Conservation (phyloP, 2,329 filamentous ascomycete species). For the Pestalotiopsis sp. region DNA sequence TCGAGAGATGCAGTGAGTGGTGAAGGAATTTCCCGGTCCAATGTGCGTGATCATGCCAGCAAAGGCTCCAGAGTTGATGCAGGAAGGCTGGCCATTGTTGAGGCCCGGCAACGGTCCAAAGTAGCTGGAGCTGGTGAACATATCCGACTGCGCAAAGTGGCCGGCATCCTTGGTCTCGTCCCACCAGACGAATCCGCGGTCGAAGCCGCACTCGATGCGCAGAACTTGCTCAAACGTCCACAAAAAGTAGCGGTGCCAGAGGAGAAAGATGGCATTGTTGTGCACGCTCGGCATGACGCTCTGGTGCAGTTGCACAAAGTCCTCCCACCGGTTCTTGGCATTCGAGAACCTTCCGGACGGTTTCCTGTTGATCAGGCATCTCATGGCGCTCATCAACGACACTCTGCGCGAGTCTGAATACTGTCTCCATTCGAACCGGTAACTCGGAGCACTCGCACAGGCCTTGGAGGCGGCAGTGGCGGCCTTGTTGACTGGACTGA, state of each 20-base stretch:
- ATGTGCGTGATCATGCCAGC: constrained; percentile 21
- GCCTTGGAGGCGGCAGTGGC: neutral
- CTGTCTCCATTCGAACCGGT: constrained; percentile 34
- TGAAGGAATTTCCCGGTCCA: constrained; percentile 24
- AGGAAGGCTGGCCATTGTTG: constrained; percentile 28
- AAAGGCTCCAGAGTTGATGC: constrained; percentile 30
- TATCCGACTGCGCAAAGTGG: constrained; percentile 27
- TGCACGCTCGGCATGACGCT: constrained; percentile 33
- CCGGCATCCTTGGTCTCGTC: constrained; percentile 37
- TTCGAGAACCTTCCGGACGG: constrained; percentile 27
- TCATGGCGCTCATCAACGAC: constrained; percentile 30
- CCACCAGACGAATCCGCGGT: constrained; percentile 35
- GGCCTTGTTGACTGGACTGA: neutral
- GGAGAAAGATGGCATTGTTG: constrained; percentile 32
- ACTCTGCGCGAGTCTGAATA: constrained; percentile 31
- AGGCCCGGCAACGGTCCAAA: constrained; percentile 30
- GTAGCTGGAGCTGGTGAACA: constrained; percentile 29
- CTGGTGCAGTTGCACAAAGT: constrained; percentile 35
- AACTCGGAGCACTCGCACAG: constrained; percentile 26
- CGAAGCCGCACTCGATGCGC: constrained; percentile 34
- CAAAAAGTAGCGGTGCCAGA: constrained; percentile 32
- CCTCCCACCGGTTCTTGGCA: constrained; percentile 34
- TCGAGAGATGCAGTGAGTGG: constrained; percentile 33
- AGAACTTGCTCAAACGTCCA: constrained; percentile 23
- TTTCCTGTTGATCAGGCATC: constrained; percentile 30